Evolutionary conservation across 1,284 basidiomycete genomes (phyloP), one percentile per base, ranked within the genome.

Genomic region (Phaffia rhodozyma): DNA sequence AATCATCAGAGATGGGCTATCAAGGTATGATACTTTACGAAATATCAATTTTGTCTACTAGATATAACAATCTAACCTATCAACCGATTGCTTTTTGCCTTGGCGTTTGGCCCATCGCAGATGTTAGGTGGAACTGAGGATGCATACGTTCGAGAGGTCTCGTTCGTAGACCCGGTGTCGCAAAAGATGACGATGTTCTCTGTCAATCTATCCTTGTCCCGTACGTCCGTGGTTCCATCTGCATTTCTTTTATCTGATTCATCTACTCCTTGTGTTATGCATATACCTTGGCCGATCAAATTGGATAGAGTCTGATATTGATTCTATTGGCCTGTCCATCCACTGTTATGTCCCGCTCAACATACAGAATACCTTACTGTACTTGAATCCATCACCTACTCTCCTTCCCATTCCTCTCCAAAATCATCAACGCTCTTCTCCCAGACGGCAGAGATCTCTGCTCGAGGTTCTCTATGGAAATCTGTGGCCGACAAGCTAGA

Each of bases 61-160:
- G 47, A 20, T 47, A 23, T 5, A 23, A 30, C 38, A 25, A 38
- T 5, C 32, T 27, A 51, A 27, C 25, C 30, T 55, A 38, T 55
- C 32, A 29, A n/a, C 27, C 52, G 16, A 9, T 27, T 32, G 16
- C 50, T 55, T 47, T 29, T 52, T 47, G 30, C 32, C 48, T 43
- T 18, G 34, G 29, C 29, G 38, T 48, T 29, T 21, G 13, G 27
- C 55, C 55, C 51, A n/a, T 25, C 67, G 5, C 70, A 91, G 87
- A 75, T 93, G 48, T 86, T 93, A 60, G 90, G 90, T 60, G 89
- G 88, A 47, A 87, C 87, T 67, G 89, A 92, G 75, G 89, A 93
- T 69, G 91, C 93, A 9, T 96, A 89, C 72, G 89, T 96, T 1
- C 85, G 92, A 56, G 92, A 97, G 77, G 86, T 97, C 66, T 89